phyloP scores from a whole-genome alignment of 306 rosid genomes.

The Citrullus mucosospermus region DNA sequence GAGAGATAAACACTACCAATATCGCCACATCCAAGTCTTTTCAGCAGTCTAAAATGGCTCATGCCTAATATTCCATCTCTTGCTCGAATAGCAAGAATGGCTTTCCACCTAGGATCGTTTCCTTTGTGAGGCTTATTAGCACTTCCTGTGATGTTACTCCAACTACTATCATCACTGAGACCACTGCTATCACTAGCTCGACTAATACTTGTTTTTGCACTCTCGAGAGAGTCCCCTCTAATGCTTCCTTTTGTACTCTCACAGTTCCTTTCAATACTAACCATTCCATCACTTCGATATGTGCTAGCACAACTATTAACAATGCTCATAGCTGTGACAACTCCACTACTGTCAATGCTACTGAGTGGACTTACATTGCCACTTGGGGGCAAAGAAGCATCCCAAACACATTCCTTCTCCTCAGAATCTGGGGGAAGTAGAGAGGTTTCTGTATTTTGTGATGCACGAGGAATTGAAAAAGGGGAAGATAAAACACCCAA shows the following conservation, averaged over 20 bases:
- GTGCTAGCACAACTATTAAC: slow-evolving; percentile 88
- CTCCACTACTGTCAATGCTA: slow-evolving; percentile 86
- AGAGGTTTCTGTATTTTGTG: slow-evolving; percentile 57
- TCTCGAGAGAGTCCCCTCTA: slow-evolving; percentile 92
- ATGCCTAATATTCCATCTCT: slow-evolving; percentile 93
- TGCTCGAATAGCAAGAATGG: slow-evolving; percentile 84
- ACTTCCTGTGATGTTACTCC: slow-evolving; percentile 96
- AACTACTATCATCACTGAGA: slow-evolving; percentile 89
- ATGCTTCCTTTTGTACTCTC: slow-evolving; percentile 73
- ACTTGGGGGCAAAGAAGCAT: slow-evolving; percentile 98
- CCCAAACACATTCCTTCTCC: slow-evolving; percentile 96
- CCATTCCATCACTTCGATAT: slow-evolving; percentile 83
- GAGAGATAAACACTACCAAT: slow-evolving; percentile 98
- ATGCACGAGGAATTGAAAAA: slow-evolving; percentile 39
- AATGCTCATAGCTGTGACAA: slow-evolving; percentile 86
- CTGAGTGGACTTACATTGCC: slow-evolving; percentile 97
- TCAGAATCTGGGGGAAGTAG: slow-evolving; percentile 65
- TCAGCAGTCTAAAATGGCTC: slow-evolving; percentile 90
- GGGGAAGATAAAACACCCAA: slow-evolving; percentile 37
- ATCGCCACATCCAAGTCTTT: slow-evolving; percentile 96
- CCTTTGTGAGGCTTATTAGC: slow-evolving; percentile 99
- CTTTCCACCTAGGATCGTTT: slow-evolving; percentile 98
- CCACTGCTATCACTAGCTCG: slow-evolving; percentile 95
- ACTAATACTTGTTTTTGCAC: slow-evolving; percentile 88
- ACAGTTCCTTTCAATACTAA: slow-evolving; percentile 75